Conservation (phyloP, 495 filamentous ascomycete species). For the Aspergillus ostianus region DNA sequence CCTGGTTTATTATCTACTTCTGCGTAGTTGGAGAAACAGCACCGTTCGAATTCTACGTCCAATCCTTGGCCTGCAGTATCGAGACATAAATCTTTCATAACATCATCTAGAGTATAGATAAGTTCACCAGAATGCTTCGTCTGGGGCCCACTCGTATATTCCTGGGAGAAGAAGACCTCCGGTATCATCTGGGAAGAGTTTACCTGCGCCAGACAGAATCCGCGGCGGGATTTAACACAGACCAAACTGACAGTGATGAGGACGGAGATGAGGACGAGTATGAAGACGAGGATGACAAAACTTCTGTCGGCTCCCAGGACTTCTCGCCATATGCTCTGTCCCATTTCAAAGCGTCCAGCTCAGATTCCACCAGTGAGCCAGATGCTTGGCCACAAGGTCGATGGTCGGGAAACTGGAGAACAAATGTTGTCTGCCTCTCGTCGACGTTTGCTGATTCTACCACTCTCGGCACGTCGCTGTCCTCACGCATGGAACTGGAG, state of each 20-base stretch:
- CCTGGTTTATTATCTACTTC: too few species aligned
- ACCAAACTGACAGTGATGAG: conserved; percentile 11
- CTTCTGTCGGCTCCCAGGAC: conserved; percentile 13
- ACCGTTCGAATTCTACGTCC: too few species aligned
- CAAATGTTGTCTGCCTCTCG: too few species aligned
- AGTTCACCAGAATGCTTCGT: conserved; percentile 49
- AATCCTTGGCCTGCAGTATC: not conserved
- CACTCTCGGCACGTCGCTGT: too few species aligned
- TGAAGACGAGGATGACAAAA: conserved; percentile 2
- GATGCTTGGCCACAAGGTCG: not conserved
- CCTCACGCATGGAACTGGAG: too few species aligned
- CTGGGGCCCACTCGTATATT: conserved; percentile 50
- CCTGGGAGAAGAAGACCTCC: conserved; percentile 53
- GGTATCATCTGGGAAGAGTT: conserved; percentile 25
- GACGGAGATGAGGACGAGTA: not conserved
- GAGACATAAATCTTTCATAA: not conserved
- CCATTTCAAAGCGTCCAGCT: not conserved
- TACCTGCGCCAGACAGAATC: conserved; percentile 20
- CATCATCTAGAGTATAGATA: not conserved
- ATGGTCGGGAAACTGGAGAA: not conserved
- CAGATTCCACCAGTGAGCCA: conserved; percentile 8
- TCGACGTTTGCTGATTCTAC: too few species aligned
- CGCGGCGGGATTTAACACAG: conserved; percentile 14
- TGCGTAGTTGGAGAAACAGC: too few species aligned
- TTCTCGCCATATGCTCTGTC: conserved; percentile 9